Evolutionary conservation across 2,329 filamentous ascomycete species (phyloP).

Genomic region (Penicillium frequentans): DNA sequence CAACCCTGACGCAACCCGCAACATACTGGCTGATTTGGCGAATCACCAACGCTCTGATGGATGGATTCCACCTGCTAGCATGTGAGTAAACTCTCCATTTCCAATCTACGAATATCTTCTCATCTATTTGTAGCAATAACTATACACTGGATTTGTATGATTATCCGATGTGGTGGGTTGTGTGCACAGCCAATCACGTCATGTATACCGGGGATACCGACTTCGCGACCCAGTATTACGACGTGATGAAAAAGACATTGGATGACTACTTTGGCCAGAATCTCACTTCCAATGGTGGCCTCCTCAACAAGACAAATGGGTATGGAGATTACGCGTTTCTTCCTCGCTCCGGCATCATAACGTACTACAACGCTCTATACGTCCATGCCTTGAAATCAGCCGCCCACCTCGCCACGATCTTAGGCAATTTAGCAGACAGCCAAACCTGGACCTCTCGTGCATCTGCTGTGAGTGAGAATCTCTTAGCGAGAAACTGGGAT

Average conservation of each 20-base stretch:
- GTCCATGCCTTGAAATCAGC: slow-evolving; percentile 14
- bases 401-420: slow-evolving; percentile 9
- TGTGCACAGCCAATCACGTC: slow-evolving; percentile 50
- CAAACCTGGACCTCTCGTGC: slow-evolving; percentile 9
- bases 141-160: slow-evolving; percentile 54
- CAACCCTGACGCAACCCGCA: slow-evolving; percentile 41
- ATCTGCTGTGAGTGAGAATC: not conserved
- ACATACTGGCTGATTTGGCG: slow-evolving; percentile 53
- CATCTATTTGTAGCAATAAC: slow-evolving; percentile 23
- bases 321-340: slow-evolving; percentile 57
- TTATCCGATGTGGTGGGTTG: slow-evolving; percentile 57
- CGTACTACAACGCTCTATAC: slow-evolving; percentile 48
- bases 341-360: slow-evolving; percentile 48
- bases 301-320: slow-evolving; percentile 45
- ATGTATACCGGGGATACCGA: slow-evolving; percentile 51
- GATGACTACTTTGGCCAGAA: slow-evolving; percentile 50
- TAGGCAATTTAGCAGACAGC: slow-evolving; percentile 8
- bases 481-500: slow-evolving; percentile 14
- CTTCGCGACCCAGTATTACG: slow-evolving; percentile 47
- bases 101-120: not conserved
- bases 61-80: slow-evolving; percentile 57
- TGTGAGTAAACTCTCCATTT: slow-evolving; percentile 21
- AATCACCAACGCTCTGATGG: slow-evolving; percentile 52
- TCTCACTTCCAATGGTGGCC: slow-evolving; percentile 40
- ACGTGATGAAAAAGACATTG: slow-evolving; percentile 41